These are phyloP conservation scores for Clarireedia homoeocarpa DNA, from an alignment of 2,329 filamentous ascomycete genomes.

Conservation along the genomic window DNA sequence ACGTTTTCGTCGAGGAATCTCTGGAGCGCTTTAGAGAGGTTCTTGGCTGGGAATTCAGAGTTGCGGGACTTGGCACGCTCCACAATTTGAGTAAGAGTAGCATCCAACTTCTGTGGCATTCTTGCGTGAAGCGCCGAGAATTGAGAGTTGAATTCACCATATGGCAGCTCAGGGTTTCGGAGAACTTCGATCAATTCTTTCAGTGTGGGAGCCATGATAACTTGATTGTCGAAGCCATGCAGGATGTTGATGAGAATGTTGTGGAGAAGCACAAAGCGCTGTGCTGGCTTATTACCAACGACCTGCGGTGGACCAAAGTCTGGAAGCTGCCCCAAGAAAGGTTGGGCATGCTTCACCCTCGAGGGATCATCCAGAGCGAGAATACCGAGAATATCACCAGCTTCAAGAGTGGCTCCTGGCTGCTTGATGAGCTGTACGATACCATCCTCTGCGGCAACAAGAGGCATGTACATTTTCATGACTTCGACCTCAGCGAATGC, in stretches of 20 bases:
- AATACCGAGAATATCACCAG: constrained; percentile 97
- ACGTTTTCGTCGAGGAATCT: constrained; percentile 89
- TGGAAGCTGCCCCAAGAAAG: constrained; percentile 86
- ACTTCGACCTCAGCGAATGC: constrained; percentile 96
- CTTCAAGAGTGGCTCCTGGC: constrained; percentile 93
- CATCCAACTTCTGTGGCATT: constrained; percentile 90
- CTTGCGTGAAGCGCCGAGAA: constrained; percentile 94
- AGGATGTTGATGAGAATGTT: constrained; percentile 82
- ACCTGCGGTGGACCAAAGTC: constrained; percentile 80
- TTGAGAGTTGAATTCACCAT: constrained; percentile 92
- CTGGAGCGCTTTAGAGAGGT: constrained; percentile 71
- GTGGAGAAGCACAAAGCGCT: constrained; percentile 72
- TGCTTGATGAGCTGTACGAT: constrained; percentile 98
- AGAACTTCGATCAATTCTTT: constrained; percentile 88
- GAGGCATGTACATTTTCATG: constrained; percentile 99
- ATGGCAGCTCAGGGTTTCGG: constrained; percentile 82
- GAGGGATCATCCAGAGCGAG: constrained; percentile 90
- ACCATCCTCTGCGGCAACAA: constrained; percentile 90
- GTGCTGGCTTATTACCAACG: constrained; percentile 83
- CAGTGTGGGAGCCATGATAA: constrained; percentile 83
- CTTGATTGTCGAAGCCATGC: constrained; percentile 90
- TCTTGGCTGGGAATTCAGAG: constrained; percentile 86
- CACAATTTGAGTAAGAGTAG: constrained; percentile 73
- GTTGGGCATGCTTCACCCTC: constrained; percentile 92
- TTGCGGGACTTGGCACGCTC: constrained; percentile 73